These are phyloP conservation scores for Eutrema salsugineum DNA, from an alignment of 441 rosid genomes.

Conservation along the genomic window DNA sequence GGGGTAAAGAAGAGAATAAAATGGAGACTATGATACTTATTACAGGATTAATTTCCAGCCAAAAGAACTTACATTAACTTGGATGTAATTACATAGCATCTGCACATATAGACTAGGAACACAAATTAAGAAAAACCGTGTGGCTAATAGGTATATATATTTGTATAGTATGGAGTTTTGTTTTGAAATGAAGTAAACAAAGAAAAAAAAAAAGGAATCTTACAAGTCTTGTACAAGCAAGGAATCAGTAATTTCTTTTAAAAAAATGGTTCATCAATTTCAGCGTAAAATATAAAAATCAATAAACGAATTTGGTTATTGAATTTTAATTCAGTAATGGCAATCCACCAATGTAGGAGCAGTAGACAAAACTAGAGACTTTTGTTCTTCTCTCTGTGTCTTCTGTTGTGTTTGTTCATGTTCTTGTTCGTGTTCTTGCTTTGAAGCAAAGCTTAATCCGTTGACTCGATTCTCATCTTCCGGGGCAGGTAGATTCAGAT, in stretches of 20 bases:
- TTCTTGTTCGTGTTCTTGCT: slow-evolving; percentile 42
- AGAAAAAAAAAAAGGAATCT: slow-evolving; percentile 5
- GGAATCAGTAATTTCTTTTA: slow-evolving; percentile 9
- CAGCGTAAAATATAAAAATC: neutral
- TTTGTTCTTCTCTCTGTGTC: slow-evolving; percentile 29
- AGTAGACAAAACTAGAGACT: slow-evolving; percentile 55
- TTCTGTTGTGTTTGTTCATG: slow-evolving; percentile 39
- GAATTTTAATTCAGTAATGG: slow-evolving; percentile 56
- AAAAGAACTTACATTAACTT: neutral
- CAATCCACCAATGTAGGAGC: slow-evolving; percentile 87
- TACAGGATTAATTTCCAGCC: neutral
- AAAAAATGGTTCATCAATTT: slow-evolving; percentile 15
- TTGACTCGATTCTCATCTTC: slow-evolving; percentile 57
- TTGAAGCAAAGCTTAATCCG: slow-evolving; percentile 51
- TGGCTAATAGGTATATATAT: slow-evolving; percentile 6
- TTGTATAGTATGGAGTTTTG: slow-evolving; percentile 13
- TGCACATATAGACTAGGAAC: neutral
- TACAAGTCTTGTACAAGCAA: slow-evolving; percentile 29
- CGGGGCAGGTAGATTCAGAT: slow-evolving; percentile 95
- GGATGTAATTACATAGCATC: slow-evolving; percentile 21
- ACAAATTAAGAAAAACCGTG: neutral
- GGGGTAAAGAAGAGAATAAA: too few species aligned
- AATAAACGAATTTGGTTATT: slow-evolving; percentile 6
- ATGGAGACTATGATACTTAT: too few species aligned
- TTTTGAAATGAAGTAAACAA: slow-evolving; percentile 3